Evolutionary conservation across 2,329 filamentous ascomycete species (phyloP).

Genomic region (Neophaeococcomyces mojaviensis): DNA sequence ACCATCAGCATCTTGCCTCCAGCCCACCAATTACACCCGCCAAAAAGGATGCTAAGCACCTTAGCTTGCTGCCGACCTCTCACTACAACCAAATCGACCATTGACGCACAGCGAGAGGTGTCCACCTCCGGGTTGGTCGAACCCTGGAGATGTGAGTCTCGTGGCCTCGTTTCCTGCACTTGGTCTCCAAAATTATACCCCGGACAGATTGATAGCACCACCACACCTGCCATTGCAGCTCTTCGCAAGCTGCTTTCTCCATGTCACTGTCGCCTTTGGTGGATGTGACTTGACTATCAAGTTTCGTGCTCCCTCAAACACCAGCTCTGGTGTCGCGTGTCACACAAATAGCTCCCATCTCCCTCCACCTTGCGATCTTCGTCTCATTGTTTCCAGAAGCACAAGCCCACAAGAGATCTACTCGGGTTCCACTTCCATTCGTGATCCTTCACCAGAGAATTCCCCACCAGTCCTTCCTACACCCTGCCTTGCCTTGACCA

Average conservation of each 20-base stretch:
- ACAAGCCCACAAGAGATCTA: background rate
- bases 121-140: no score
- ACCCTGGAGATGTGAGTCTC: no score
- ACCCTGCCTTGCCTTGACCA: conserved; percentile 10
- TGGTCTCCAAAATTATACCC: no score
- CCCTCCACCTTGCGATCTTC: background rate
- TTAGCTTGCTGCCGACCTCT: no score
- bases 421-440: background rate
- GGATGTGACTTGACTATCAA: conserved; percentile 2
- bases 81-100: no score
- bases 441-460: conserved; percentile 23
- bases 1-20: no score
- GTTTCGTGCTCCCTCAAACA: background rate
- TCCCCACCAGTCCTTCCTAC: conserved; percentile 8
- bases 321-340: background rate
- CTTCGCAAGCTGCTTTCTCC: background rate
- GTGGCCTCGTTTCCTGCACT: background rate
- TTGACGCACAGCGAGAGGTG: background rate
- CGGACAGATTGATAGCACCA: background rate
- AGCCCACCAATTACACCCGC: no score
- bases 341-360: conserved; percentile 2
- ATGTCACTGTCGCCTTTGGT: conserved; percentile 6
- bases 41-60: background rate
- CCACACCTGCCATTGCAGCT: background rate
- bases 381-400: background rate